Evolutionary conservation across 2,329 filamentous ascomycete genomes (phyloP).

Genomic region (Alternaria infectoria): DNA sequence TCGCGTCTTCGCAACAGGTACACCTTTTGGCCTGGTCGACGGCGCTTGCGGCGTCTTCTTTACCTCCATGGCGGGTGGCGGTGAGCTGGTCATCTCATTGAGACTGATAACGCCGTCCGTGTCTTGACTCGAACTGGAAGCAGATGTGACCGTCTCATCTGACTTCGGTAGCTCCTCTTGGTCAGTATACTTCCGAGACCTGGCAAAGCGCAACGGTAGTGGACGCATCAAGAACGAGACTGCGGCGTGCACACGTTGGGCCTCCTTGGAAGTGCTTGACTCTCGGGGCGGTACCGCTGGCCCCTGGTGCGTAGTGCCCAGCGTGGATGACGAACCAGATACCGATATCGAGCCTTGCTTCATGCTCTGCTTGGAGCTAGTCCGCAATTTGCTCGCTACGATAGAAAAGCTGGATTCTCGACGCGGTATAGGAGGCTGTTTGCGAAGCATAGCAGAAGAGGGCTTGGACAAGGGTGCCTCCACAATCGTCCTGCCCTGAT

Average conservation of each 20-base stretch:
- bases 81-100: background rate
- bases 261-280: constrained; percentile 43
- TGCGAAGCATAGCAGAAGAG: constrained; percentile 18
- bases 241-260: constrained; percentile 34
- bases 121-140: background rate
- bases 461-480: constrained; percentile 23
- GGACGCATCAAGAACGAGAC: constrained; percentile 35
- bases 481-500: constrained; percentile 10
- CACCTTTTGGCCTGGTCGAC: constrained; percentile 13
- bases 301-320: constrained; percentile 22
- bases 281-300: constrained; percentile 38
- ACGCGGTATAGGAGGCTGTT: constrained; percentile 16
- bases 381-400: constrained; percentile 18
- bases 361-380: constrained; percentile 29
- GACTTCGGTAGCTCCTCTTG: constrained; percentile 9
- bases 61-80: constrained; percentile 4
- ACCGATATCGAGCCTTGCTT: constrained; percentile 26
- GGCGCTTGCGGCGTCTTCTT: constrained; percentile 19
- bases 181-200: constrained; percentile 13
- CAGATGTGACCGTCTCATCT: constrained; percentile 5
- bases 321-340: constrained; percentile 32
- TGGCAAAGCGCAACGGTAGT: constrained; percentile 25
- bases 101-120: background rate
- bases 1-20: constrained; percentile 7
- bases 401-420: constrained; percentile 29